Evolutionary conservation across 129 eudicot genomes (phyloP).

Genomic region (Ambrosia trifida): DNA sequence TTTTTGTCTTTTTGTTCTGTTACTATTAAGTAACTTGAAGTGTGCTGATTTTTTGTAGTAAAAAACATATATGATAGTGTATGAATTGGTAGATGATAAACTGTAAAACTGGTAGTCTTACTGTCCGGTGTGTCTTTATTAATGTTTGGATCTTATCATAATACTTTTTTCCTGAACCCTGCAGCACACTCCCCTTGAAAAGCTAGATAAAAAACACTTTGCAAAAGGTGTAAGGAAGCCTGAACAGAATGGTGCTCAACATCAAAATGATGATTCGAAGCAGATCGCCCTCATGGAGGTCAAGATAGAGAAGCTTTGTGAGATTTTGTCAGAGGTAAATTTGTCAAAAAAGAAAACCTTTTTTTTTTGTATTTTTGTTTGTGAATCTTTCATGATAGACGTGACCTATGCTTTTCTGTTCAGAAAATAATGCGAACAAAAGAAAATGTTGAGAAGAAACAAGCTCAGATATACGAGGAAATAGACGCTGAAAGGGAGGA

Average conservation of each 20-base stretch:
- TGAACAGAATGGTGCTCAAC: constrained; percentile 60
- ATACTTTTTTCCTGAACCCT: neutral
- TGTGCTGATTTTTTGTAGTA: neutral
- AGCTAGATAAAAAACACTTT: constrained; percentile 82
- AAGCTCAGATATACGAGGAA: constrained; percentile 87
- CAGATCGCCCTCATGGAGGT: constrained; percentile 83
- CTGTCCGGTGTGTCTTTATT: constrained; percentile 31
- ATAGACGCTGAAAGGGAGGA: constrained; percentile 89
- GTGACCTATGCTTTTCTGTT: constrained; percentile 14
- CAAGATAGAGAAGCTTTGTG: constrained; percentile 79
- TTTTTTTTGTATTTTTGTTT: neutral
- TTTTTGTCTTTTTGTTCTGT: neutral
- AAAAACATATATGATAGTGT: neutral
- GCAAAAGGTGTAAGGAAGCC: constrained; percentile 59
- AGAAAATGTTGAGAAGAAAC: constrained; percentile 86
- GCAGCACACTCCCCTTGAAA: constrained; percentile 92
- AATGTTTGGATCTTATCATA: neutral
- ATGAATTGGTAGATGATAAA: neutral
- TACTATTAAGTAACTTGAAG: neutral
- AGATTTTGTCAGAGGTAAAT: constrained; percentile 68
- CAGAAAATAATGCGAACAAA: constrained; percentile 86
- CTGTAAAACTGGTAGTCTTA: constrained; percentile 1
- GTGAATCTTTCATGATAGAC: neutral
- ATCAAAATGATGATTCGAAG: constrained; percentile 55
- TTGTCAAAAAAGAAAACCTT: neutral